Evolutionary conservation across 768 basidiomycete genomes (phyloP).

Genomic region (Crucibulum laeve): DNA sequence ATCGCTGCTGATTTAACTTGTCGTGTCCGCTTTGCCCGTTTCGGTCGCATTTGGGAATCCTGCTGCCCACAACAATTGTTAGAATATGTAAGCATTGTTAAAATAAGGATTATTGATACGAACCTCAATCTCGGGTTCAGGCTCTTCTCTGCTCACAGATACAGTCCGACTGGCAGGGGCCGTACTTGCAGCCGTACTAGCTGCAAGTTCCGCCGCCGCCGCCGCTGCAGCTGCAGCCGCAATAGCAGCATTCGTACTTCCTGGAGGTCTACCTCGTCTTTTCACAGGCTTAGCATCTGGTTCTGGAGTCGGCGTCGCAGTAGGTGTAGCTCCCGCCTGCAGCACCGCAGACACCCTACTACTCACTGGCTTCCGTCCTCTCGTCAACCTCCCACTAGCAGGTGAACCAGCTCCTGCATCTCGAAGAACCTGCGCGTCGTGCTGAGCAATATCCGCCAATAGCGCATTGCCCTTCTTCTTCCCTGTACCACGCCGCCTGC

Average conservation of each 20-base stretch:
- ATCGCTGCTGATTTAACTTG: conserved; percentile 37
- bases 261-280: conserved; percentile 5
- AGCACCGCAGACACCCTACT: too few species aligned
- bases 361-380: conserved; percentile 37
- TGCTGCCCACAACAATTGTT: conserved; percentile 14
- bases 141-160: background rate
- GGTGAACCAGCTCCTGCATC: conserved; percentile 30
- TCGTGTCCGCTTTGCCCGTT: conserved; percentile 33
- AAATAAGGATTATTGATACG: too few species aligned
- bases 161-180: conserved; percentile 6
- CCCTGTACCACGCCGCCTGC: conserved; percentile 54
- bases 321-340: conserved; percentile 46
- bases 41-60: conserved; percentile 32
- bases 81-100: background rate
- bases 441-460: conserved; percentile 75
- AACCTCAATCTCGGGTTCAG: background rate
- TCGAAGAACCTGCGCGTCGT: conserved; percentile 55
- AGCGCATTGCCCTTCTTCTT: conserved; percentile 83
- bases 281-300: conserved; percentile 47
- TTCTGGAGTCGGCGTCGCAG: conserved; percentile 66
- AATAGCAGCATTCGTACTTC: background rate
- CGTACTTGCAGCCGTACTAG: conserved; percentile 8
- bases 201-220: conserved; percentile 10
- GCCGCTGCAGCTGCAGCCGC: conserved; percentile 10
- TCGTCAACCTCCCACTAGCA: conserved; percentile 28